Conservation (phyloP, 2,329 filamentous ascomycete genomes). For the Phaeoacremonium minimum region DNA sequence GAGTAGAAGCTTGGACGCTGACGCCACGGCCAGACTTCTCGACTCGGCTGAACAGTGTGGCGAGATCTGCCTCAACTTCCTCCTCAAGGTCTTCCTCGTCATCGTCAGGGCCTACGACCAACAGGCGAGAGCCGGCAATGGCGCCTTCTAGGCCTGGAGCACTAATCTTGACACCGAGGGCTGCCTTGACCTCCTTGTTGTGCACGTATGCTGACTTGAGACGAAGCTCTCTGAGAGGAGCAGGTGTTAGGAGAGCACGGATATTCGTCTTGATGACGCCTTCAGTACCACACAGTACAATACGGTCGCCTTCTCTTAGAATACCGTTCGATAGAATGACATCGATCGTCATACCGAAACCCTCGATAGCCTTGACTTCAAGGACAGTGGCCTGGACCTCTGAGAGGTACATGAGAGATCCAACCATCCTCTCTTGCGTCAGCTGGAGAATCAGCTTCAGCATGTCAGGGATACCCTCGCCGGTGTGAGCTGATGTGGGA, state of each 20-base stretch:
- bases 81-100: conserved; percentile 96
- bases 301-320: conserved; percentile 86
- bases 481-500: conserved; percentile 96
- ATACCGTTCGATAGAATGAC: conserved; percentile 96
- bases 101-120: conserved; percentile 91
- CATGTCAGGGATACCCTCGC: conserved; percentile 98
- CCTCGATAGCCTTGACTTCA: conserved; percentile 98
- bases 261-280: conserved; percentile 94
- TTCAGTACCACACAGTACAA: conserved; percentile 94
- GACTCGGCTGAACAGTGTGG: conserved; percentile 84
- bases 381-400: conserved; percentile 97
- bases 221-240: conserved; percentile 87
- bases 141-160: conserved; percentile 93
- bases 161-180: conserved; percentile 97
- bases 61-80: conserved; percentile 92
- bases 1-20: conserved; percentile 92
- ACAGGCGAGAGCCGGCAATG: conserved; percentile 90
- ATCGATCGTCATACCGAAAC: conserved; percentile 97
- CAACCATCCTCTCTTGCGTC: conserved; percentile 96
- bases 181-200: conserved; percentile 98
- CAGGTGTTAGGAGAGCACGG: conserved; percentile 87
- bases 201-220: conserved; percentile 96
- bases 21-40: conserved; percentile 92
- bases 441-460: conserved; percentile 89
- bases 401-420: conserved; percentile 94